Evolutionary conservation across 768 basidiomycete genomes (phyloP).

Genomic region (Amanita polypyramis): DNA sequence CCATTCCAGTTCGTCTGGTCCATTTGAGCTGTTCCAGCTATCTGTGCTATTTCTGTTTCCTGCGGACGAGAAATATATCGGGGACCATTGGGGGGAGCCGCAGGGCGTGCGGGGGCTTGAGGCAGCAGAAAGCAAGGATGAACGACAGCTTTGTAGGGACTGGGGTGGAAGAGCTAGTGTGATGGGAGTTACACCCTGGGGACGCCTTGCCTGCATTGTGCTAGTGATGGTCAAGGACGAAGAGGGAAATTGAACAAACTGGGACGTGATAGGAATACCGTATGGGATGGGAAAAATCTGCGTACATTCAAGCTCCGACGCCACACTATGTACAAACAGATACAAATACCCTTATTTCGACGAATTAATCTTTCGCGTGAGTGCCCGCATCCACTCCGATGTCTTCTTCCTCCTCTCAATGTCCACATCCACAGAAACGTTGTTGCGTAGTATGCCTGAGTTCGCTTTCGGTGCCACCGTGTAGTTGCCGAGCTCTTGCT

Average conservation of each 20-base stretch:
- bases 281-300: constrained; percentile 5
- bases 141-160: constrained; percentile 36
- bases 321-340: constrained; percentile 3
- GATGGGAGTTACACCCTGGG: constrained; percentile 41
- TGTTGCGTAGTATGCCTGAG: constrained; percentile 39
- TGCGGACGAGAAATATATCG: constrained; percentile 38
- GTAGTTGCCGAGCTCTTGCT: constrained; percentile 65
- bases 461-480: constrained; percentile 64
- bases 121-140: constrained; percentile 37
- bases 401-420: constrained; percentile 65
- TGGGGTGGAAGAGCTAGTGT: constrained; percentile 56
- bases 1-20: constrained; percentile 50
- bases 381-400: constrained; percentile 56
- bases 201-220: constrained; percentile 41
- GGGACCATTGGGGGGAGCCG: constrained; percentile 42
- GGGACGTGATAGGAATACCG: background rate
- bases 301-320: constrained; percentile 5
- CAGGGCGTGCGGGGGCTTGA: constrained; percentile 53
- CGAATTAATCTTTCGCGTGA: constrained; percentile 40
- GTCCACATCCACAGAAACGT: constrained; percentile 60
- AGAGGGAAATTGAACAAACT: constrained; percentile 5
- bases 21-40: constrained; percentile 78
- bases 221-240: constrained; percentile 11
- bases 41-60: constrained; percentile 64
- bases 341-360: constrained; percentile 2